Percentiles rank a stretch among this genome's conserved stretches.
Conservation (phyloP, 306 rosid genomes). For the Rosa chinensis region DNA sequence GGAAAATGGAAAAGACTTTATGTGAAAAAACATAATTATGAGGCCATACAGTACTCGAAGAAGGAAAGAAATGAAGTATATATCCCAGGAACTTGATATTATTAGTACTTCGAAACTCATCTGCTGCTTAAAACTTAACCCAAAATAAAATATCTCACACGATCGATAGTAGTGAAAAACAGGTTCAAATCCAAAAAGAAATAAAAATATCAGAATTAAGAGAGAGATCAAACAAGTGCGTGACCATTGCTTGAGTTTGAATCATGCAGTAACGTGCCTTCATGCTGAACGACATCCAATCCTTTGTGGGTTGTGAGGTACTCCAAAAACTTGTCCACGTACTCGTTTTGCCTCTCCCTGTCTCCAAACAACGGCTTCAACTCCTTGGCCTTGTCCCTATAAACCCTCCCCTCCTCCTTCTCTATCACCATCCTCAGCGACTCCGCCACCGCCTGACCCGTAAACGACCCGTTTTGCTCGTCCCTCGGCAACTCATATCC, state of each 20-base stretch:
- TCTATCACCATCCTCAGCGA: constrained; percentile 31
- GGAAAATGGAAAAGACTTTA: no score
- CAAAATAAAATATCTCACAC: no score
- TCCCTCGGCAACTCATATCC: constrained; percentile 34
- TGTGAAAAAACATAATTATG: no score
- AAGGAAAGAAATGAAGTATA: no score
- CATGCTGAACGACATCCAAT: background rate
- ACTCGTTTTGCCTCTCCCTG: background rate
- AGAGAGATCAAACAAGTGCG: background rate
- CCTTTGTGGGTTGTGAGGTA: constrained; percentile 9
- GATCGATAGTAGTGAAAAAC: no score
- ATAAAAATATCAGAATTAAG: no score
- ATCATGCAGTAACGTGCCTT: background rate
- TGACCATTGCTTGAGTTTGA: background rate
- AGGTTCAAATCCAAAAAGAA: no score
- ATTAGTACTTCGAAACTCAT: no score
- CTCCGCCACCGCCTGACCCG: constrained; percentile 29
- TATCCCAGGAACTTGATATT: no score
- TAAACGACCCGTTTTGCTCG: constrained; percentile 38
- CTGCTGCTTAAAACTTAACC: no score
- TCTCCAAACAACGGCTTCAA: constrained; percentile 29
- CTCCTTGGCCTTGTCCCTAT: constrained; percentile 35
- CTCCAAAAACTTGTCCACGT: constrained; percentile 21
- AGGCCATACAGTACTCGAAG: no score
- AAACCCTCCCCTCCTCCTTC: constrained; percentile 34